Percentiles rank a stretch among this genome's conserved stretches.
phyloP scores from a whole-genome alignment of 2,329 filamentous ascomycete genomes.

The Ceratocystiopsis sp. region DNA sequence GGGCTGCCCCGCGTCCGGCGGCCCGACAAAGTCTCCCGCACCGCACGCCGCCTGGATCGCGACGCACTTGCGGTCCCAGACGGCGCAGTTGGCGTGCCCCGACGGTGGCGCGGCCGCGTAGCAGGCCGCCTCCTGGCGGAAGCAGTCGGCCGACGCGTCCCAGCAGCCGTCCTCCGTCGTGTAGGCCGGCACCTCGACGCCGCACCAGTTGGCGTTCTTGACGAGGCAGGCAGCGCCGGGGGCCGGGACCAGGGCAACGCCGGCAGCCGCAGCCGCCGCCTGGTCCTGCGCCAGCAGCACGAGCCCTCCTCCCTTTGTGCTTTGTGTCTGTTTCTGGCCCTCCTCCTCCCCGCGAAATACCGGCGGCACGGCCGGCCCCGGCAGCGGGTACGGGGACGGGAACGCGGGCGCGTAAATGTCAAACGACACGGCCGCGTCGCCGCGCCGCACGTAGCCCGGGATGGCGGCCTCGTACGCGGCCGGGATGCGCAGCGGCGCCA shows the following conservation, averaged over 20 bases:
- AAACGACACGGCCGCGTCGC: slow-evolving; percentile 40
- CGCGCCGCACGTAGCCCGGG: slow-evolving; percentile 43
- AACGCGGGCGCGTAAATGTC: slow-evolving; percentile 28
- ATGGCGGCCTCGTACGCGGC: slow-evolving; percentile 38
- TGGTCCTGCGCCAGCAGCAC: no score
- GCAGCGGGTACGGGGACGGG: slow-evolving; percentile 39
- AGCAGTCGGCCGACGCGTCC: slow-evolving; percentile 37
- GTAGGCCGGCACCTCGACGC: slow-evolving; percentile 40
- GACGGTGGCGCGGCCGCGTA: slow-evolving; percentile 40
- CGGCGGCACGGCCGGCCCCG: slow-evolving; percentile 33
- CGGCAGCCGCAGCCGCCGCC: slow-evolving; percentile 22
- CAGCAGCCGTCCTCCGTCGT: slow-evolving; percentile 40
- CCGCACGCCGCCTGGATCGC: slow-evolving; percentile 26
- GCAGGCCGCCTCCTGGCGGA: slow-evolving; percentile 40
- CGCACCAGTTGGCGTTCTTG: slow-evolving; percentile 60
- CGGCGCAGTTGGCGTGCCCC: slow-evolving; percentile 39
- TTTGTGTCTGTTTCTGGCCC: no score
- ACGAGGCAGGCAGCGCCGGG: slow-evolving; percentile 39
- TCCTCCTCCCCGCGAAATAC: background rate
- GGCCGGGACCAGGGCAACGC: slow-evolving; percentile 27
- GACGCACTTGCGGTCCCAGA: slow-evolving; percentile 46
- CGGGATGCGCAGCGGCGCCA: slow-evolving; percentile 29
- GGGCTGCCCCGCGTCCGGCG: slow-evolving; percentile 24
- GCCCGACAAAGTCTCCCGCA: slow-evolving; percentile 27
- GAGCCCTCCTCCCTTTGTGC: no score